Percentiles rank a stretch among this genome's conserved stretches.
phyloP scores from a whole-genome alignment of 352 stramenopile species.

The Globisporangium apiculatum region DNA sequence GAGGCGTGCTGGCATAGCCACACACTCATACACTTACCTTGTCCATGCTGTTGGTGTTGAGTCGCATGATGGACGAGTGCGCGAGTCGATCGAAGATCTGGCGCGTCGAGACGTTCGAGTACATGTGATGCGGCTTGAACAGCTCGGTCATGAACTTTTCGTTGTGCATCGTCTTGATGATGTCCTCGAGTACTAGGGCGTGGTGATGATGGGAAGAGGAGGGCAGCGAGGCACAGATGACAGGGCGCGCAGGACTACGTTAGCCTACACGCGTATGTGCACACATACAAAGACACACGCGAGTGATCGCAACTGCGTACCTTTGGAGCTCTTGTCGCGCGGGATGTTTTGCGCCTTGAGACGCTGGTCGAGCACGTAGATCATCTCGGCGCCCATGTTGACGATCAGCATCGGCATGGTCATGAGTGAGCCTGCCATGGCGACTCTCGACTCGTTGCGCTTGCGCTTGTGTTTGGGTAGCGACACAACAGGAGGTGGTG shows the following conservation, averaged over 20 bases:
- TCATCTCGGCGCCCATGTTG: constrained; percentile 94
- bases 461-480: too few species aligned
- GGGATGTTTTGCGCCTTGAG: constrained; percentile 89
- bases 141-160: constrained; percentile 88
- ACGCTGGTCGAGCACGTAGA: constrained; percentile 91
- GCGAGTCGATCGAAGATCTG: constrained; percentile 90
- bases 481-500: too few species aligned
- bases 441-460: too few species aligned
- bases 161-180: constrained; percentile 91
- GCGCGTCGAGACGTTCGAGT: constrained; percentile 82
- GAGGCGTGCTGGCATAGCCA: background rate
- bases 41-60: constrained; percentile 92
- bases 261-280: background rate
- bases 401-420: constrained; percentile 91
- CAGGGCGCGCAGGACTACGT: background rate
- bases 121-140: constrained; percentile 91
- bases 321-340: constrained; percentile 85
- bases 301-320: constrained; percentile 7
- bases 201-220: too few species aligned
- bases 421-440: constrained; percentile 61
- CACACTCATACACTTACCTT: constrained; percentile 35
- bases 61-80: constrained; percentile 92
- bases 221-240: too few species aligned
- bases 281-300: background rate
- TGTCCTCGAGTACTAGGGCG: constrained; percentile 79